These are phyloP conservation scores for Penicillium sp. DNA, from an alignment of 2,329 filamentous ascomycete genomes.

Conservation along the genomic window DNA sequence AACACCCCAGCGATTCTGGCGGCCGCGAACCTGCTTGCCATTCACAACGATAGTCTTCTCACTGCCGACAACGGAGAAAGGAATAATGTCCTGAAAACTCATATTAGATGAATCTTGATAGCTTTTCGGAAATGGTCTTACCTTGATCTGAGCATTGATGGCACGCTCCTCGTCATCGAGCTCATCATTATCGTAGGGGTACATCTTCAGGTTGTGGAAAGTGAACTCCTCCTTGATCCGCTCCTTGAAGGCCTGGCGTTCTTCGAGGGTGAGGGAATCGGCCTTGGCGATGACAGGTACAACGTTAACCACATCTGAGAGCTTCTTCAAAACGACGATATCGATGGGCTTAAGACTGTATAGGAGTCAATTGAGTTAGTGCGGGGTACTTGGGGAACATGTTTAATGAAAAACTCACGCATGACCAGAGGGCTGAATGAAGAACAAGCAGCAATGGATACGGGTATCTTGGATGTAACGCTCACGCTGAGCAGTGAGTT, in stretches of 20 bases:
- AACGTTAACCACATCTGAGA: constrained; percentile 98
- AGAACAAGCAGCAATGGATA: constrained; percentile 99
- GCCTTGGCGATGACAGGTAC: constrained; percentile 99
- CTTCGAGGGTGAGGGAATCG: constrained; percentile 91
- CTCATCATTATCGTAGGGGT: constrained; percentile 99
- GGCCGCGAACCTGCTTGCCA: constrained; percentile 93
- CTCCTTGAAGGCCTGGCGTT: constrained; percentile 96
- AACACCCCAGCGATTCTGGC: constrained; percentile 98
- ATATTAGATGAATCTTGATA: constrained; percentile 34
- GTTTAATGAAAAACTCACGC: constrained; percentile 49
- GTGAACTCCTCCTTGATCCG: constrained; percentile 99
- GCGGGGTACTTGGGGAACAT: neutral
- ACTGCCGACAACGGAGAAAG: constrained; percentile 95
- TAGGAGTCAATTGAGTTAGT: constrained; percentile 2
- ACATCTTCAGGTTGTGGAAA: constrained; percentile 99
- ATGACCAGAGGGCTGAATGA: constrained; percentile 98
- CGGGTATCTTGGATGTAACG: constrained; percentile 98
- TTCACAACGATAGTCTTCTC: constrained; percentile 98
- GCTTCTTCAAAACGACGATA: constrained; percentile 99
- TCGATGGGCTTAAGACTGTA: constrained; percentile 87
- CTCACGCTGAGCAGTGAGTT: constrained; percentile 97
- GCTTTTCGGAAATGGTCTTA: constrained; percentile 38
- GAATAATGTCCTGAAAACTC: constrained; percentile 71
- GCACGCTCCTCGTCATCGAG: constrained; percentile 94
- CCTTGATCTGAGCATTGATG: constrained; percentile 95